Evolutionary conservation across 2,329 filamentous ascomycete genomes (phyloP), one percentile per base, ranked within the genome.

Genomic region (Sodiomyces alkalinus): DNA sequence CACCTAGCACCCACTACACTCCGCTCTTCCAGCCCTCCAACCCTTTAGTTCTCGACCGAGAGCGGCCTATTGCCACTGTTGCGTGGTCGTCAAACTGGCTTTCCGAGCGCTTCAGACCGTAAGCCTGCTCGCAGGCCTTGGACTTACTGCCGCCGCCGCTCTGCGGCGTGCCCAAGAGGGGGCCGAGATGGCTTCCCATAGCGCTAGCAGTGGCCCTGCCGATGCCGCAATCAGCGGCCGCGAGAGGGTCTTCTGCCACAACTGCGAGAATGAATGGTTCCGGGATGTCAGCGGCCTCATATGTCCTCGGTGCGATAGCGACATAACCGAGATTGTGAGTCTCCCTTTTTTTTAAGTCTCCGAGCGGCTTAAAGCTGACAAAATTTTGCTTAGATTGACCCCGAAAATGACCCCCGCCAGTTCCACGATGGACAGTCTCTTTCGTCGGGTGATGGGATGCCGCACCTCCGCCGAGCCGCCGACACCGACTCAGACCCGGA

Each of bases 191-290:
- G 47, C 47, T 35, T 55, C 49, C 15, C 39, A 37, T 27, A 30
- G 30, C 20, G 33, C 33, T 15, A 26, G 25, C 24, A 40, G 41
- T 18, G 41, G 41, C 23, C 63, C 60, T 41, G 58, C 74, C 32
- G 63, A 68, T 46, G 60, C 62, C 37, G 54, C 51, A 14, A 43
- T 49, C 5, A 55, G 55, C 36, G 9, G 13, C 10, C 62, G 71
- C 37, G 80, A 92, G 46, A 70, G 87, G 38, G 76, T 94, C 30
- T 92, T 68, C 51, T 98, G 90, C 53, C 83, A 96, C 53, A 57
- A 65, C 34, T 96, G 90, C 56, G 51, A 66, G 29, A 57, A 79
- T 37, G 78, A 93, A 49, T 96, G 85, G 83, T 81, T 78, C 44
- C 62, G 71, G 34, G 70, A 81, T 34, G 67, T 79, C 37, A 62